Conservation (phyloP, 2,329 filamentous ascomycete species). For the Trichophyton simii region DNA sequence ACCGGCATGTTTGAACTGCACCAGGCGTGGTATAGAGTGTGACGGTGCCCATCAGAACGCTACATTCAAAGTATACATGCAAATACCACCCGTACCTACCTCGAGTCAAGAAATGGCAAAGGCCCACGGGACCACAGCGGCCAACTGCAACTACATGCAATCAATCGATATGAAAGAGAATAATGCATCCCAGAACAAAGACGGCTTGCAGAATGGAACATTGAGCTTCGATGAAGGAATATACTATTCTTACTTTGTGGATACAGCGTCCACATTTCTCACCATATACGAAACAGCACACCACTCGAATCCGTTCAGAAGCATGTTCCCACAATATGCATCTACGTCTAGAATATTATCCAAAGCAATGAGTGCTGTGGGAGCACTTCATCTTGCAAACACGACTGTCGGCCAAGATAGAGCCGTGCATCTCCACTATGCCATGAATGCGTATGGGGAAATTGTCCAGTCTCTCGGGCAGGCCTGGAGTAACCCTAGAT, state of each 20-base stretch:
- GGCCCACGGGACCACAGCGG: not conserved
- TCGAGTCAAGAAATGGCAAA: not conserved
- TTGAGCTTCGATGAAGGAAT: constrained; percentile 15
- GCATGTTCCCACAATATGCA: constrained; percentile 23
- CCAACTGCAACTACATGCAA: not conserved
- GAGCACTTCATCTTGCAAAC: constrained; percentile 31
- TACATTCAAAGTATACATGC: constrained; percentile 29
- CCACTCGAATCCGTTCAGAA: constrained; percentile 27
- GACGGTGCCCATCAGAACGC: constrained; percentile 25
- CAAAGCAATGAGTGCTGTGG: constrained; percentile 29
- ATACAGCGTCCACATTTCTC: constrained; percentile 23
- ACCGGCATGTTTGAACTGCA: constrained; percentile 29
- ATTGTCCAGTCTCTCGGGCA: constrained; percentile 25
- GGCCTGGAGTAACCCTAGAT: not conserved
- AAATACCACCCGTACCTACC: constrained; percentile 8
- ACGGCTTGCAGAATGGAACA: too few species aligned
- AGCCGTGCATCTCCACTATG: constrained; percentile 26
- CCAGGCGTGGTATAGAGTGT: constrained; percentile 23
- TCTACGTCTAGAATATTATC: constrained; percentile 25
- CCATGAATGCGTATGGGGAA: constrained; percentile 28
- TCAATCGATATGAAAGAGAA: not conserved
- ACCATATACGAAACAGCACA: constrained; percentile 27
- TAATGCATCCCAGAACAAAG: too few species aligned
- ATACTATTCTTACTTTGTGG: constrained; percentile 28
- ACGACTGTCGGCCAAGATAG: constrained; percentile 23